A percentile compares a stretch with the other conserved stretches of the same genome.
phyloP scores from a whole-genome alignment of 805 yeast species.

The Candida coquimbonensis region DNA sequence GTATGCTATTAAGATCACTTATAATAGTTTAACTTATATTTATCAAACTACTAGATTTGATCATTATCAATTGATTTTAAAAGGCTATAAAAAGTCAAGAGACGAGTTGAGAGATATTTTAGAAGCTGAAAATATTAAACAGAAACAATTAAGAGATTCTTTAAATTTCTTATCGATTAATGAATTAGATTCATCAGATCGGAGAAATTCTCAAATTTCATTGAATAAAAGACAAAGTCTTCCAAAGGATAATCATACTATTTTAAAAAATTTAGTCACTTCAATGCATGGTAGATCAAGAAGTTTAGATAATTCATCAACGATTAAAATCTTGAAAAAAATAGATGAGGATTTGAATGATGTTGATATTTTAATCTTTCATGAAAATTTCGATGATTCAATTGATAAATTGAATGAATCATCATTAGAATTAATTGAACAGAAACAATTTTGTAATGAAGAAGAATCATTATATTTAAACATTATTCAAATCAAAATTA shows the following conservation, averaged over 20 bases:
- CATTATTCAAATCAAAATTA: conserved; percentile 26
- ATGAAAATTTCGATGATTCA: conserved; percentile 44
- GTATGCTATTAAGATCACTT: conserved; percentile 40
- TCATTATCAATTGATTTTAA: conserved; percentile 47
- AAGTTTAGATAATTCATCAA: conserved; percentile 38
- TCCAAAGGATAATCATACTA: conserved; percentile 28
- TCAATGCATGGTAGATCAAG: conserved; percentile 55
- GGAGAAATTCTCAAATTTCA: not conserved
- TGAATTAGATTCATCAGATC: conserved; percentile 6
- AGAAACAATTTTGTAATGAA: conserved; percentile 15
- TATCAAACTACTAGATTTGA: conserved; percentile 56
- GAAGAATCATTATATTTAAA: conserved; percentile 27
- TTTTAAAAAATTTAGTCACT: conserved; percentile 50
- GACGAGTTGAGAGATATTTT: conserved; percentile 52
- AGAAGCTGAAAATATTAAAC: conserved; percentile 40
- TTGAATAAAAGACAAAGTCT: conserved; percentile 7
- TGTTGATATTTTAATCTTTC: conserved; percentile 59
- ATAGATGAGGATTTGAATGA: conserved; percentile 63
- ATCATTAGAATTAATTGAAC: conserved; percentile 22
- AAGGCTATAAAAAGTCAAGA: conserved; percentile 53
- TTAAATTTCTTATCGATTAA: conserved; percentile 32
- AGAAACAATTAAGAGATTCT: conserved; percentile 37
- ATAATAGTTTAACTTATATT: conserved; percentile 43
- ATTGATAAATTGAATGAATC: conserved; percentile 29
- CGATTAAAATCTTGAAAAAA: conserved; percentile 40